Evolutionary conservation across 371 early-diverging fungal genomes (phyloP), one percentile per base, ranked within the genome.

Genomic region (Lichtheimia ramosa): DNA sequence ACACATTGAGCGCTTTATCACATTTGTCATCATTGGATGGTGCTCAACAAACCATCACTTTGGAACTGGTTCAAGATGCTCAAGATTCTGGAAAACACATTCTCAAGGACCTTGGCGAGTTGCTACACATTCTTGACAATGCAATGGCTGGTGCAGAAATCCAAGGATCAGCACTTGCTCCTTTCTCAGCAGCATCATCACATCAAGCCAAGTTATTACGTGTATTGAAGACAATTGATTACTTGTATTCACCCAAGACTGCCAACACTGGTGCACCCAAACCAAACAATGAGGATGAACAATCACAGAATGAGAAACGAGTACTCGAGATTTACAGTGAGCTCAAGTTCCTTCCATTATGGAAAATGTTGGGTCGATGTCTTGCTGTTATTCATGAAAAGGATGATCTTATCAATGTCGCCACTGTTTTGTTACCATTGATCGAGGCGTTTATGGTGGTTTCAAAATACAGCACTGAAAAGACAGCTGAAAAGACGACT

Each of bases 401-500:
- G 50, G 76, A 85, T 6, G 92, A 95, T 23, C 74, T 96, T 70
- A 85, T 91, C 43, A 92, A 93, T 62, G 90, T 96, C 3, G 96
- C 96, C 4, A 95, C 98, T 0, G 94, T 96, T 5, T 71, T 98
- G 2, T 73, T 98, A 39, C 99, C 99, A 1, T 66, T 95, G 55
- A 95, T 98, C 64, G 99, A 98, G 74, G 87, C 95, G 3, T 96
- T 97, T 64, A 96, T 98, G 97, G 96, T 97, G 7, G 92, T 97
- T 5, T 92, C 92, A 21, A 92, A 91, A 65, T 84, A 87, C 62
- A 80, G 81, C 4, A 82, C 83, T 23, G 70, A 73, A 18, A 75
- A 71, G 41, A 34, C 34, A 2, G 34, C 34, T 34, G 34, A 34
- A 34, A 34, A 34, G 10, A 34, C 34, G 34, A 34, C 34, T 8